These are phyloP conservation scores for Planoprotostelium fungivorum DNA, from an alignment of 78 protist genomes.

Conservation along the genomic window DNA sequence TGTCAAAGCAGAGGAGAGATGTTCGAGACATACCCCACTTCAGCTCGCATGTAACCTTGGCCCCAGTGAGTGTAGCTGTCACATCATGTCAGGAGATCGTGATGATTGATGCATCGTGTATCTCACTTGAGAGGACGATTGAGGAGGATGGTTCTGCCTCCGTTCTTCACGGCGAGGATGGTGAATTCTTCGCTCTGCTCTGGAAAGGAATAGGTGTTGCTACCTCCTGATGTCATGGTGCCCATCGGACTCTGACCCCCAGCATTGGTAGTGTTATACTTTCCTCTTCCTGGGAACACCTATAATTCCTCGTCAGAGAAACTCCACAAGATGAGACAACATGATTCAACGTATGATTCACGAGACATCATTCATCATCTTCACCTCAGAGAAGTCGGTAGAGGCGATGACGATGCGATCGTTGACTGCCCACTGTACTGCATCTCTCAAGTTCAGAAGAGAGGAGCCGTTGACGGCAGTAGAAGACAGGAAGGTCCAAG, in stretches of 20 bases:
- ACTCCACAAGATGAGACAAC: background rate
- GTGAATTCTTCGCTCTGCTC: background rate
- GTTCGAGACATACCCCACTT: no score
- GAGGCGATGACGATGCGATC: slow-evolving; percentile 2
- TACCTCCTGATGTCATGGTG: background rate
- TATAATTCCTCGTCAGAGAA: background rate
- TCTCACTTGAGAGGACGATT: background rate
- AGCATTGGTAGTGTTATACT: background rate
- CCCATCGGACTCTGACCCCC: background rate
- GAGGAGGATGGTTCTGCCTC: background rate
- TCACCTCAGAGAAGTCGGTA: background rate
- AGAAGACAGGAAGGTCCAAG: background rate
- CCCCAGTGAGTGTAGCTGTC: no score
- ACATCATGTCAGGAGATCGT: no score
- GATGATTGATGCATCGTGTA: no score
- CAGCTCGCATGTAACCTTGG: no score
- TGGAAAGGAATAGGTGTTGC: background rate
- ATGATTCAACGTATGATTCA: no score
- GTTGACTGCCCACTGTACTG: background rate
- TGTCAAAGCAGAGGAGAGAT: no score
- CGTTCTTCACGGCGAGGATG: background rate
- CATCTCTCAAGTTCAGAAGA: background rate
- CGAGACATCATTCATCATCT: no score
- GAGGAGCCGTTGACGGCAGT: background rate
- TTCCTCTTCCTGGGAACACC: background rate